A percentile compares a stretch with the other conserved stretches of the same genome.
phyloP scores from a whole-genome alignment of 106 monocot genomes.

The Acorus calamus region DNA sequence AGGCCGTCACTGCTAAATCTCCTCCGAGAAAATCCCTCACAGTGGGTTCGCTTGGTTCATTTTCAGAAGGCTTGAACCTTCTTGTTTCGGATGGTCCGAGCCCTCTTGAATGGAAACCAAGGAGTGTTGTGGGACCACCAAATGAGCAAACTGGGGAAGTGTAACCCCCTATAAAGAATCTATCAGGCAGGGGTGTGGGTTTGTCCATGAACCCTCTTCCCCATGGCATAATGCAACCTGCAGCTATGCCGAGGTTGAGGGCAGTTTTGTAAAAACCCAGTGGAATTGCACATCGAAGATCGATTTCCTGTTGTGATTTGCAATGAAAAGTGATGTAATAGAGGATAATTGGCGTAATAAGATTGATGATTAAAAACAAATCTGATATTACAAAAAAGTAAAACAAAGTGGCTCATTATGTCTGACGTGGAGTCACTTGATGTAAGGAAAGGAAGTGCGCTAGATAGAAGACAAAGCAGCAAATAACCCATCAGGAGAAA shows the following conservation, averaged over 20 bases:
- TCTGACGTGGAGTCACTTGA: no score
- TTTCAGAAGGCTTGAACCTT: conserved; percentile 26
- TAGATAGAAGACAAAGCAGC: no score
- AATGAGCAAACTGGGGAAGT: conserved; percentile 55
- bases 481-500: no score
- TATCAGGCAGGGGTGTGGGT: conserved; percentile 26
- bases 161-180: conserved; percentile 35
- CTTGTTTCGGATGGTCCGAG: conserved; percentile 63
- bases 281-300: conserved; percentile 33
- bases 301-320: conserved; percentile 24
- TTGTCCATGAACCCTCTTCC: conserved; percentile 25
- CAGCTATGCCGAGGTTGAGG: conserved; percentile 28
- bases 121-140: conserved; percentile 51
- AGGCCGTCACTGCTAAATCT: conserved; percentile 64
- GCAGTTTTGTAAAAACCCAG: conserved; percentile 27
- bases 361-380: no score
- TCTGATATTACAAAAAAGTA: no score
- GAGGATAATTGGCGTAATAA: no score
- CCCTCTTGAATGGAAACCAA: conserved; percentile 64
- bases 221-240: conserved; percentile 34
- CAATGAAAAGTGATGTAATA: not conserved
- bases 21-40: conserved; percentile 70
- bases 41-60: conserved; percentile 20
- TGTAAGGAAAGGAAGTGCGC: no score
- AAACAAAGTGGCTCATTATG: no score